Percentiles rank a stretch among this genome's conserved stretches.
phyloP scores from a whole-genome alignment of 1,284 basidiomycete species.

The Puccinia polysora region DNA sequence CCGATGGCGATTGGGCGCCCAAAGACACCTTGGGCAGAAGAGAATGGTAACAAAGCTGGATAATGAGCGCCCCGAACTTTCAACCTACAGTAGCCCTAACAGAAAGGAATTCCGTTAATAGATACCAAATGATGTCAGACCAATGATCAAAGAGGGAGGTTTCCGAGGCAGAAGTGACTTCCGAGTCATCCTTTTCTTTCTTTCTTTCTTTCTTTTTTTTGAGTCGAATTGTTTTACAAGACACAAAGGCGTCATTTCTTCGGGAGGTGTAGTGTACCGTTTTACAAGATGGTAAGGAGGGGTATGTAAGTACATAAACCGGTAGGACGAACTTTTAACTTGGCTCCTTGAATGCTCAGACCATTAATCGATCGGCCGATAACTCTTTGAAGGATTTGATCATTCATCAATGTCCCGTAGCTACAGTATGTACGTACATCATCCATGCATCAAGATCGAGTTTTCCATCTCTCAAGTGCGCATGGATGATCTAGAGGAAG shows the following conservation, averaged over 20 bases:
- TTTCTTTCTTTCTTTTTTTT: too few relatives aligned
- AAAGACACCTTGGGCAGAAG: slow-evolving; percentile 1
- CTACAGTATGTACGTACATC: too few relatives aligned
- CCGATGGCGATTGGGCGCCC: neutral
- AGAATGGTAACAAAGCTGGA: slow-evolving; percentile 9
- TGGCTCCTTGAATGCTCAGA: neutral
- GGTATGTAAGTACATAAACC: neutral
- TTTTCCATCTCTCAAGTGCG: too few relatives aligned
- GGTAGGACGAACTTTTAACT: neutral
- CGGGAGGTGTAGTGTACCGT: too few relatives aligned
- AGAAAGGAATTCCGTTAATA: neutral
- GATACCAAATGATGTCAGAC: neutral
- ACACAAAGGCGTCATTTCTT: too few relatives aligned
- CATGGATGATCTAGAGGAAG: too few relatives aligned
- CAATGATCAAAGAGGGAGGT: too few relatives aligned
- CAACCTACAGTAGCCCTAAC: slow-evolving; percentile 15
- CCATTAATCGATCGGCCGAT: slow-evolving; percentile 1
- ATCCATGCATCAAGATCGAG: too few relatives aligned
- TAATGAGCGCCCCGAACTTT: slow-evolving; percentile 27
- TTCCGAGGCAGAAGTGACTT: too few relatives aligned
- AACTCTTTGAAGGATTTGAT: slow-evolving; percentile 8
- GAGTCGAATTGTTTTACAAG: too few relatives aligned
- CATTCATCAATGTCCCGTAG: slow-evolving; percentile 31
- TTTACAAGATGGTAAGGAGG: neutral
- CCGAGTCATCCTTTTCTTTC: too few relatives aligned